Percentiles rank a stretch among this genome's conserved stretches.
Conservation (phyloP, 208 protist genomes). For the Lotmaria passim region DNA sequence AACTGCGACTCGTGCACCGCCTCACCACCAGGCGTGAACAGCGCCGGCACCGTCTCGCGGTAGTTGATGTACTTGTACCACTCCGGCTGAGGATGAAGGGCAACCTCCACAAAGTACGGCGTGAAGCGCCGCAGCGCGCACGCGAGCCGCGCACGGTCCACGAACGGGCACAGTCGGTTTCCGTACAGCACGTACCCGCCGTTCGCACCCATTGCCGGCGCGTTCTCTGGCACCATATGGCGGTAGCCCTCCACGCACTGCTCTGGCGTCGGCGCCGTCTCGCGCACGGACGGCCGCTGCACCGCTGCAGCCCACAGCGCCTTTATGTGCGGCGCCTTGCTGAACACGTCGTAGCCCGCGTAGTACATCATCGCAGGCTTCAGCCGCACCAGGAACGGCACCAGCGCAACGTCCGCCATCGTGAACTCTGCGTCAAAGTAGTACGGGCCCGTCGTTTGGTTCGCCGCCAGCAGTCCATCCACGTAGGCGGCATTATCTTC, state of each 20-base stretch:
- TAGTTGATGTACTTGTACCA: constrained; percentile 76
- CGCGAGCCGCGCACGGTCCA: constrained; percentile 60
- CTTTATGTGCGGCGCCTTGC: constrained; percentile 66
- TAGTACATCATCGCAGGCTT: constrained; percentile 59
- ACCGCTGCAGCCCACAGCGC: constrained; percentile 48
- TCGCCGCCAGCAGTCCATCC: constrained; percentile 61
- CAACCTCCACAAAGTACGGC: constrained; percentile 47
- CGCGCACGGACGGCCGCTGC: constrained; percentile 58
- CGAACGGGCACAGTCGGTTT: constrained; percentile 61
- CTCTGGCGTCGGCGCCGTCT: constrained; percentile 43
- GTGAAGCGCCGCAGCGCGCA: constrained; percentile 53
- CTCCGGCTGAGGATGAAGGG: constrained; percentile 42
- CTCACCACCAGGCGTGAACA: constrained; percentile 59
- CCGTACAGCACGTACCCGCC: constrained; percentile 58
- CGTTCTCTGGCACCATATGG: constrained; percentile 43
- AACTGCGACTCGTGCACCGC: constrained; percentile 68
- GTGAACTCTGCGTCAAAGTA: constrained; percentile 75
- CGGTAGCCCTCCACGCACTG: constrained; percentile 47
- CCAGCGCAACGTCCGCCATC: constrained; percentile 72
- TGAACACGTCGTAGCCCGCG: constrained; percentile 71
- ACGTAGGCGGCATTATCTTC: constrained; percentile 67
- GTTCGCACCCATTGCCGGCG: constrained; percentile 38
- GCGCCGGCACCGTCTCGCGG: constrained; percentile 67
- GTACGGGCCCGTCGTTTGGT: constrained; percentile 66
- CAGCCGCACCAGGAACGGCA: constrained; percentile 77